A percentile compares a stretch with the other conserved stretches of the same genome.
phyloP scores from a whole-genome alignment of 139 green algal species.

The Trebouxia sp. region DNA sequence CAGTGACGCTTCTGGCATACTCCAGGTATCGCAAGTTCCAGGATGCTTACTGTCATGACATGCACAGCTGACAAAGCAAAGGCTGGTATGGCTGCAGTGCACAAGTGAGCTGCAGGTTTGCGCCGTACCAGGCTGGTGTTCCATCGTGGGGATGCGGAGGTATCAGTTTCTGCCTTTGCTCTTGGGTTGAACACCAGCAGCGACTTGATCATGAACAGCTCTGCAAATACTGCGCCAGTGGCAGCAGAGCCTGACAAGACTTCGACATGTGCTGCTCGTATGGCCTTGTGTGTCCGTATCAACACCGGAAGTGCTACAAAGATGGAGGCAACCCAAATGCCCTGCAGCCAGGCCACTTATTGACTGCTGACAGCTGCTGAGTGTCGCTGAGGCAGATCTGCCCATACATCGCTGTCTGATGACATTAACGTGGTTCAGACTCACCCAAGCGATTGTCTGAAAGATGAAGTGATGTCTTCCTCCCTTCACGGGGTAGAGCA shows the following conservation, averaged over 20 bases:
- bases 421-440: not conserved
- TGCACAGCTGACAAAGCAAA: too few relatives aligned
- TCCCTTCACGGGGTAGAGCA: conserved; percentile 43
- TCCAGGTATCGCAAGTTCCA: too few relatives aligned
- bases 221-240: conserved; percentile 38
- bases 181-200: conserved; percentile 57
- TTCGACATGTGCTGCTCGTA: conserved; percentile 33
- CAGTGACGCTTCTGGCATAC: too few relatives aligned
- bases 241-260: conserved; percentile 43
- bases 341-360: too few relatives aligned
- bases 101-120: not conserved
- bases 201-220: conserved; percentile 58
- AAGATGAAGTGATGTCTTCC: conserved; percentile 55
- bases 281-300: conserved; percentile 2
- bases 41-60: too few relatives aligned
- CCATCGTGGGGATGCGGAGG: conserved; percentile 23
- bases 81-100: not conserved
- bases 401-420: too few relatives aligned
- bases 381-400: too few relatives aligned
- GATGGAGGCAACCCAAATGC: conserved; percentile 36
- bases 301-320: conserved; percentile 40
- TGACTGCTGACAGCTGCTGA: too few relatives aligned
- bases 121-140: conserved; percentile 13
- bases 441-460: conserved; percentile 47
- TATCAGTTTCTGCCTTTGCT: not conserved